Conservation (phyloP, 495 filamentous ascomycete species). For the Podospora anserina region DNA sequence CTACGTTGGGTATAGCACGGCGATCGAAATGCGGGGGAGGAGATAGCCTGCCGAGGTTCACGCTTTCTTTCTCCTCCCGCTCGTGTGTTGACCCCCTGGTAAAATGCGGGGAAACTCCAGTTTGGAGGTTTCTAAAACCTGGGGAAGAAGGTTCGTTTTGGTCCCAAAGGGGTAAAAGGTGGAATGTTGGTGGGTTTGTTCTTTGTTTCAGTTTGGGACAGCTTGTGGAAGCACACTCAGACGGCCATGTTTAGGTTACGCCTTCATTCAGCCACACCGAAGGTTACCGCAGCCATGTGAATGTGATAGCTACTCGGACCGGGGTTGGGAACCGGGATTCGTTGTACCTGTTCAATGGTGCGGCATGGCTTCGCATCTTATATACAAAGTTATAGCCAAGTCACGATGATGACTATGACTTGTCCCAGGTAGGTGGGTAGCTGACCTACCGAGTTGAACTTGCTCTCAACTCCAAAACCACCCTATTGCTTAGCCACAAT, state of each 20-base stretch:
- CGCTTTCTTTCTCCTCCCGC: neutral
- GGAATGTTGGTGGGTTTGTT: neutral
- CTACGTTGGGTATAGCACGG: neutral
- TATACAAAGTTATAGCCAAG: neutral
- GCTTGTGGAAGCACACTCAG: slow-evolving; percentile 11
- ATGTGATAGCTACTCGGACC: neutral
- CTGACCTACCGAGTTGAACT: neutral
- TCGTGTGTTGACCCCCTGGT: neutral
- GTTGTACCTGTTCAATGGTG: neutral
- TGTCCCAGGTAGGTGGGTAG: neutral
- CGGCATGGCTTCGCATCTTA: neutral
- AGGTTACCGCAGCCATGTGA: neutral
- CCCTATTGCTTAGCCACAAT: slow-evolving; percentile 12
- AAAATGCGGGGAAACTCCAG: neutral
- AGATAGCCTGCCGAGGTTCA: neutral
- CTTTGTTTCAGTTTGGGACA: neutral
- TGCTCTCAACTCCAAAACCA: slow-evolving; percentile 5
- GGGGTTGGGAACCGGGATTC: neutral
- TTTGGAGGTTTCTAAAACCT: neutral
- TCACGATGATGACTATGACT: neutral
- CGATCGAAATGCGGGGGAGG: neutral
- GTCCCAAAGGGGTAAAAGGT: neutral
- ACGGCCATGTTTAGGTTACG: too few species aligned
- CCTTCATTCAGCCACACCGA: too few species aligned
- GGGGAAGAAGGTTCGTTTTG: neutral